Conservation (phyloP, 768 basidiomycete species). For the Calvatia gigantea region DNA sequence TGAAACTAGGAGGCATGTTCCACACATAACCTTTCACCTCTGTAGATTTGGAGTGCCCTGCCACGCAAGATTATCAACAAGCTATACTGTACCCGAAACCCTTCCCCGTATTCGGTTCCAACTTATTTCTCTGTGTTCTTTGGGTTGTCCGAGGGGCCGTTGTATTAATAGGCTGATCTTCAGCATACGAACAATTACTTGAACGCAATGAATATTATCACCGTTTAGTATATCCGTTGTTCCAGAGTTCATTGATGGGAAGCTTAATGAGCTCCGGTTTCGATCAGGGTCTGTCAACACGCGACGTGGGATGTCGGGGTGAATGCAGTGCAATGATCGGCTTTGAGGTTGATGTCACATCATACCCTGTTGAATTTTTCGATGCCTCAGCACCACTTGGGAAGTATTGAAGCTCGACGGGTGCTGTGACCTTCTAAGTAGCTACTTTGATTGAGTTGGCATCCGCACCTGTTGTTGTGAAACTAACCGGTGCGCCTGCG, state of each 20-base stretch:
- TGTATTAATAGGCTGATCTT: not conserved
- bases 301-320: constrained; percentile 4
- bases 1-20: too few relatives aligned
- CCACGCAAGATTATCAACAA: not conserved
- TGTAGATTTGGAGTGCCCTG: not conserved
- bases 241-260: not conserved
- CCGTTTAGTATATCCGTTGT: not conserved
- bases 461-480: too few relatives aligned
- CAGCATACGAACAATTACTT: too few relatives aligned
- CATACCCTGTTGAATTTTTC: too few relatives aligned
- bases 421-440: too few relatives aligned
- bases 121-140: not conserved
- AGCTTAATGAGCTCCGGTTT: constrained; percentile 3
- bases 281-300: constrained; percentile 5
- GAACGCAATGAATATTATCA: not conserved
- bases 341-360: not conserved
- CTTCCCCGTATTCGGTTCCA: not conserved
- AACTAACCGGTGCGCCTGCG: too few relatives aligned
- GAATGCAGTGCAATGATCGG: constrained; percentile 6
- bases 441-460: too few relatives aligned
- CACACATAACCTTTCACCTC: too few relatives aligned
- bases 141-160: not conserved
- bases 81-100: too few relatives aligned
- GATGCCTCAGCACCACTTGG: too few relatives aligned
- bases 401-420: too few relatives aligned